These are phyloP conservation scores for Glaciozyma martinii DNA, from an alignment of 768 basidiomycete genomes.

Conservation along the genomic window DNA sequence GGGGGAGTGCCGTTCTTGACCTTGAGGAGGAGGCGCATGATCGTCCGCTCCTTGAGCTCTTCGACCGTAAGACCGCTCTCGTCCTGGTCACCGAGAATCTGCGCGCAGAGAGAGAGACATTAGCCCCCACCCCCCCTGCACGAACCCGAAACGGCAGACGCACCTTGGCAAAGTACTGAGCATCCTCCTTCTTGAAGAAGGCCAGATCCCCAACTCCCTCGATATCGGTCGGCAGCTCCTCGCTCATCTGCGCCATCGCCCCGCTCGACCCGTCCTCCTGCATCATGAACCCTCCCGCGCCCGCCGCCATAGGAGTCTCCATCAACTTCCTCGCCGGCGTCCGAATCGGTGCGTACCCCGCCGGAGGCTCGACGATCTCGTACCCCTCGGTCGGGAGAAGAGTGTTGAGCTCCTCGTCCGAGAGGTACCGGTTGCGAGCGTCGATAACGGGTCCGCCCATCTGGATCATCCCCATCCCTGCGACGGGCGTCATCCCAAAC, in stretches of 20 bases:
- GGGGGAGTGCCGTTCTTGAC: slow-evolving; percentile 99
- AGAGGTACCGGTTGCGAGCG: slow-evolving; percentile 89
- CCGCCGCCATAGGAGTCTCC: slow-evolving; percentile 48
- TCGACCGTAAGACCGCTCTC: slow-evolving; percentile 86
- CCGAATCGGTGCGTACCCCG: slow-evolving; percentile 76
- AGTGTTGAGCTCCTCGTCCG: slow-evolving; percentile 89
- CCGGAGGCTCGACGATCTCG: slow-evolving; percentile 82
- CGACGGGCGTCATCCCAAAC: slow-evolving; percentile 41
- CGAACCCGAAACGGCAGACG: slow-evolving; percentile 44
- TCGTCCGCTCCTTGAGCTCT: slow-evolving; percentile 99
- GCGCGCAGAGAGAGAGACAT: background rate
- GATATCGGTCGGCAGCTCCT: slow-evolving; percentile 92
- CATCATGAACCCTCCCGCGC: slow-evolving; percentile 80
- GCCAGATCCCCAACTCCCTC: slow-evolving; percentile 93
- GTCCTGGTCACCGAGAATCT: slow-evolving; percentile 45
- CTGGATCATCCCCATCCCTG: slow-evolving; percentile 21
- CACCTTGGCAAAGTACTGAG: slow-evolving; percentile 95
- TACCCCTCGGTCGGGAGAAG: slow-evolving; percentile 81
- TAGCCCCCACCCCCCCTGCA: slow-evolving; percentile 33
- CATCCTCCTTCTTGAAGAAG: slow-evolving; percentile 97
- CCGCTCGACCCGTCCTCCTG: slow-evolving; percentile 80
- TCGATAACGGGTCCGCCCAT: slow-evolving; percentile 44
- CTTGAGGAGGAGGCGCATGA: slow-evolving; percentile 93
- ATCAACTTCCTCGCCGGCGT: slow-evolving; percentile 50
- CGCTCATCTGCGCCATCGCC: slow-evolving; percentile 74